Percentiles rank a stretch among this genome's conserved stretches.
phyloP scores from a whole-genome alignment of 345 rosid genomes.

The Rhizophora mangle region DNA sequence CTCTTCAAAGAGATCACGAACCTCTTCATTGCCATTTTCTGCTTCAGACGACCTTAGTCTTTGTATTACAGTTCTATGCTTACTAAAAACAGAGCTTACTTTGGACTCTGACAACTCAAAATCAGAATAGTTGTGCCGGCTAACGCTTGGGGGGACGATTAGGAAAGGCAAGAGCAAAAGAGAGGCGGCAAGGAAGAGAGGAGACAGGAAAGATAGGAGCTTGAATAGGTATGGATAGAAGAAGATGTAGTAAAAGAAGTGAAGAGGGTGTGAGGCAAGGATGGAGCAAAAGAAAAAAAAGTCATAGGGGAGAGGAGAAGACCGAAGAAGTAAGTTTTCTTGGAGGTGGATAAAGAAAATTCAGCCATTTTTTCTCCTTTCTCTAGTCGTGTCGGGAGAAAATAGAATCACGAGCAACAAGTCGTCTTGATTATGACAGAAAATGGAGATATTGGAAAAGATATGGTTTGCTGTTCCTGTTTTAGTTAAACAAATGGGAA shows the following conservation, averaged over 20 bases:
- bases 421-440: slow-evolving; percentile 11
- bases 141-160: slow-evolving; percentile 38
- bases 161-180: slow-evolving; percentile 62
- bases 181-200: slow-evolving; percentile 73
- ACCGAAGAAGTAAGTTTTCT: slow-evolving; percentile 37
- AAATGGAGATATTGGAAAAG: slow-evolving; percentile 12
- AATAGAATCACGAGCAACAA: background rate
- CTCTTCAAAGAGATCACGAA: slow-evolving; percentile 33
- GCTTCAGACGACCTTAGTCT: slow-evolving; percentile 39
- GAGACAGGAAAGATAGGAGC: slow-evolving; percentile 75
- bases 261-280: slow-evolving; percentile 55
- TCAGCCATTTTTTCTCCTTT: slow-evolving; percentile 41
- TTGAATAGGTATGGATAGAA: slow-evolving; percentile 71
- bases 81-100: slow-evolving; percentile 33
- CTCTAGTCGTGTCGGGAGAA: background rate
- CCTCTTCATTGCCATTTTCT: slow-evolving; percentile 30
- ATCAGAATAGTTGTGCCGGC: slow-evolving; percentile 14
- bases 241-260: slow-evolving; percentile 42
- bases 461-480: slow-evolving; percentile 9
- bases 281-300: slow-evolving; percentile 47
- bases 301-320: slow-evolving; percentile 51
- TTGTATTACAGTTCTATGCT: slow-evolving; percentile 40
- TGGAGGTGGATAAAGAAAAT: slow-evolving; percentile 36
- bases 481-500: slow-evolving; percentile 17
- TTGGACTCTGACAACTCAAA: slow-evolving; percentile 36